A percentile compares a stretch with the other conserved stretches of the same genome.
These are phyloP conservation scores for Coprinopsis marcescibilis DNA, from an alignment of 768 basidiomycete species.

Conservation along the genomic window DNA sequence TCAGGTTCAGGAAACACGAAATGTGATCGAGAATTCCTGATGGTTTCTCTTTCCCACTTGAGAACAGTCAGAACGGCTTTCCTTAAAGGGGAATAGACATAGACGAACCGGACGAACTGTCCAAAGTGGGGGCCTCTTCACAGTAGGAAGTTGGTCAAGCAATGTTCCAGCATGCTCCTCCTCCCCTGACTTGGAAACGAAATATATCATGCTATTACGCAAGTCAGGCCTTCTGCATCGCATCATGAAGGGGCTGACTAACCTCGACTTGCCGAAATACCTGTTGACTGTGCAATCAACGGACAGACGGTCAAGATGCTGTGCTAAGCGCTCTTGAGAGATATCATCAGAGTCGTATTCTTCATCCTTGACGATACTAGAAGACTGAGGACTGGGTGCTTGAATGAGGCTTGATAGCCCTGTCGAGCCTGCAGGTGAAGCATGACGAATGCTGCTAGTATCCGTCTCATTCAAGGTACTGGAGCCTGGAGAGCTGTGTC, in stretches of 20 bases:
- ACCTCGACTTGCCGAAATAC: constrained; percentile 40
- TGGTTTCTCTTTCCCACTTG: constrained; percentile 33
- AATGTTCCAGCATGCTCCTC: constrained; percentile 28
- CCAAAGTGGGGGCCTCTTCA: constrained; percentile 26
- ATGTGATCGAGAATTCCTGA: constrained; percentile 14
- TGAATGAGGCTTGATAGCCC: too few relatives aligned
- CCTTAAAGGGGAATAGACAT: not conserved
- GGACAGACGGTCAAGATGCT: constrained; percentile 26
- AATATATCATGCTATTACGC: constrained; percentile 33
- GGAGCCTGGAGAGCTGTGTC: constrained; percentile 16
- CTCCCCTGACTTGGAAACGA: constrained; percentile 32
- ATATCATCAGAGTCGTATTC: constrained; percentile 22
- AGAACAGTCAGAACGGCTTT: not conserved
- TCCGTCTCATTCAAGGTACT: too few relatives aligned
- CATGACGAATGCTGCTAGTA: too few relatives aligned
- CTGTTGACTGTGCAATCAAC: constrained; percentile 25
- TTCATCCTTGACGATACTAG: constrained; percentile 16
- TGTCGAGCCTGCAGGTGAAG: too few relatives aligned
- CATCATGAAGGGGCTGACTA: not conserved
- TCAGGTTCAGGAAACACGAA: constrained; percentile 44
- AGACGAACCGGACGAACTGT: constrained; percentile 22
- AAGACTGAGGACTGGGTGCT: constrained; percentile 10
- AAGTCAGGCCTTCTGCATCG: not conserved
- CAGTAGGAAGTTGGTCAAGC: constrained; percentile 10
- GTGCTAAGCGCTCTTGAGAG: constrained; percentile 26